Base-by-base conservation (phyloP, 495 filamentous ascomycete genomes). In the Penicillium egyptiacum region DNA sequence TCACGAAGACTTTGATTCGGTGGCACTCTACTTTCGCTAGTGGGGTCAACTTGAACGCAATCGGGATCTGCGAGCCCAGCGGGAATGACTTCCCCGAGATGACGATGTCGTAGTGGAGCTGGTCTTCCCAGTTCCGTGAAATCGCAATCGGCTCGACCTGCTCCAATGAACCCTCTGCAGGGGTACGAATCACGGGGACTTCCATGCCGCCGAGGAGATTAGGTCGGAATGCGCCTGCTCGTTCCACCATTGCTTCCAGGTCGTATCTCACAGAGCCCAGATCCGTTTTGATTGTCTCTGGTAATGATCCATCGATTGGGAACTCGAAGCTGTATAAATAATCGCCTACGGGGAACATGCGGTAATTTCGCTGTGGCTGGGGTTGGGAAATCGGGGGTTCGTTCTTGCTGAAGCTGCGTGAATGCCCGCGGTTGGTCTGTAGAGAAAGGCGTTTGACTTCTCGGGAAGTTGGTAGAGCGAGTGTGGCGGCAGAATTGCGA, bases 41-140 rank as follows among this genome's bases (percentile, higher is more conserved):
- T 1, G 94, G 94, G 2, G 93, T 98, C 55, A 98, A 80, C 65
- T 96, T 98, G 79, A 98, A 98, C 2, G 95, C 94, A 56, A 98
- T 96, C 14, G 94, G 94, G 23, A 98, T 91, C 63, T 91, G 91
- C 4, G 89, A 81, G 19, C 95, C 95, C 14, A 98, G 79, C 4
- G 94, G 91, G 64, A 98, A 98, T 2, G 93, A 96, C 83, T 98
- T 98, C 50, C 95, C 94, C 4, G 93, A 97, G 58, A 98, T 96
- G 63, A 98, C 90, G 57, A 98, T 98, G 63, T 98, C 94, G 72
- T 98, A 98, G 64, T 97, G 92, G 31, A 98, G 81, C 65, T 98
- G 94, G 65, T 98, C 95, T 65, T 98, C 94, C 94, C 94, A 98
- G 54, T 91, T 92, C 23, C 94, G 81, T 51, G 90, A 96, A 64